Base-by-base conservation (phyloP, 345 rosid genomes). In the Odontarrhena argentea region DNA sequence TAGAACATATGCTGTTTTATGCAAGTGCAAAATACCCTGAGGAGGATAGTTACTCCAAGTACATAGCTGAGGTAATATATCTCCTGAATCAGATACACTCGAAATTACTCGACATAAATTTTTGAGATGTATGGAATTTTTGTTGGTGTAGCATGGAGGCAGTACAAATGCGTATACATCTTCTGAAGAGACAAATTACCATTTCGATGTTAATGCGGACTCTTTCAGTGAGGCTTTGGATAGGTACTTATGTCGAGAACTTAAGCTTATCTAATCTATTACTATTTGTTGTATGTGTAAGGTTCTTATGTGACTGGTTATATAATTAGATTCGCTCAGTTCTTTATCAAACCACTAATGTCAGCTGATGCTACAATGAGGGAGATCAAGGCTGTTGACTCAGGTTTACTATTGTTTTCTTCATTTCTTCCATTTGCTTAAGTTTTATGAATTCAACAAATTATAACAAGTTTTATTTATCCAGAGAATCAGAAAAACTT, bases 1-100 rank as follows among this genome's bases (percentile, higher is more conserved):
- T 84, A 93, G 97, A 93, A 81, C 98, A 93, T 77, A 93, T 90
- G 98, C 71, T 93, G 44, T 93, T 93, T 73, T 93, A 84, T 77
- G 89, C 98, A 14, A 93, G 97, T 66, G 97, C 73, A 65, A 93
- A 86, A 60, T 93, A 93, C 54, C 97, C 97, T 1, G 55, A 59
- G 81, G 98, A 93, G 85, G 91, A 90, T 76, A 85, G 94, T 73
- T 93, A 93, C 82, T 83, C 84, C 9, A 87, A 86, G 78, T 92
- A 83, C 69, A 87, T 92, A 51, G 11, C 83, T 1, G 91, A 89
- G 96, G 96, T 92, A 79, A 32, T 35, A 9, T 3, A 38, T 24
- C 4, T 42, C 15, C 1, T 0, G 13, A 11, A 30, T 57, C 36
- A 4, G 13, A n/a, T 1, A 48, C 26, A 50, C 38, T 60, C 1